Conservation (phyloP, 768 basidiomycete genomes). For the Lactifluus echinatus region DNA sequence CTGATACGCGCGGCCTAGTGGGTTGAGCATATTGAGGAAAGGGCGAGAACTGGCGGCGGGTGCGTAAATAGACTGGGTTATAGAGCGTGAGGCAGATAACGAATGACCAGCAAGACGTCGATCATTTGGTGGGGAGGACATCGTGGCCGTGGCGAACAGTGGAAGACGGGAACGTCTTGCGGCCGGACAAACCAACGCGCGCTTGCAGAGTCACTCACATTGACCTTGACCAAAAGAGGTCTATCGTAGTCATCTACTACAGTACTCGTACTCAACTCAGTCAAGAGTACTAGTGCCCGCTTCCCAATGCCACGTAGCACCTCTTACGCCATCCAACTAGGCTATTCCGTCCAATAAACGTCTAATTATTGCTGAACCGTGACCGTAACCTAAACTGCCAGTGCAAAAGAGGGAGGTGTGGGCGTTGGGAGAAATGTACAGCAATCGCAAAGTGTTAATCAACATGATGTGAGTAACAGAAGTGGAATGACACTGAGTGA, state of each 20-base stretch:
- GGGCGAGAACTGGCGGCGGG: conserved; percentile 57
- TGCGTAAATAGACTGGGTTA: conserved; percentile 28
- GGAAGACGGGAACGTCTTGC: neutral
- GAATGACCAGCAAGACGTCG: conserved; percentile 21
- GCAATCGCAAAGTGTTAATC: neutral
- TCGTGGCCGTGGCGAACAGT: neutral
- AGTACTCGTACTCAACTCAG: too few relatives aligned
- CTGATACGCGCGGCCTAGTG: conserved; percentile 62
- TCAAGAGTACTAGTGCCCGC: too few relatives aligned
- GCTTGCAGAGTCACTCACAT: neutral
- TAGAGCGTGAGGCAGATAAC: conserved; percentile 21
- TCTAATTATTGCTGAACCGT: neutral
- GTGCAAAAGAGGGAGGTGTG: too few relatives aligned
- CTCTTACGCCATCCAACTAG: neutral
- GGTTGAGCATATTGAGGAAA: conserved; percentile 77
- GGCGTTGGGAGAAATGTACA: neutral
- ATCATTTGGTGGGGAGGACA: conserved; percentile 22
- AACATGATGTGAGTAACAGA: neutral
- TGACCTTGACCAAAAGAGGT: neutral
- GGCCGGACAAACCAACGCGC: too few relatives aligned
- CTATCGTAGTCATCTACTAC: neutral
- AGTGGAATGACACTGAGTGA: neutral
- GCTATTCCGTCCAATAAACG: neutral
- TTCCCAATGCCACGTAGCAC: neutral
- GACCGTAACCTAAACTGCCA: too few relatives aligned